Percentiles rank a stretch among this genome's conserved stretches.
phyloP scores from a whole-genome alignment of 805 yeast species.

The Blastobotrys mokoenaii region DNA sequence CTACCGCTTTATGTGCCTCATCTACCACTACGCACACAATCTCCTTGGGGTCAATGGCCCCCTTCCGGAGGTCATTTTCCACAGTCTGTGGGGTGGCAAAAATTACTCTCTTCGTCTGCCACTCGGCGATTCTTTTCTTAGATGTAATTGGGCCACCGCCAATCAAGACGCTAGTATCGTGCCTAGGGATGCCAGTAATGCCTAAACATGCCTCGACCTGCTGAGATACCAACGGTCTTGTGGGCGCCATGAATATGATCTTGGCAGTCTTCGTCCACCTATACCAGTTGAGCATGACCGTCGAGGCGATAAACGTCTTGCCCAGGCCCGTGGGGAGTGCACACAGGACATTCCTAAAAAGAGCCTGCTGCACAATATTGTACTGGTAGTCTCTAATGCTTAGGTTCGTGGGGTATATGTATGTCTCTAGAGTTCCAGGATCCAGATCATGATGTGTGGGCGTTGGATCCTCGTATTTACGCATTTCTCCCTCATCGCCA shows the following conservation, averaged over 20 bases:
- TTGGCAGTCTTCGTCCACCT: constrained; percentile 79
- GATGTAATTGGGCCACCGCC: constrained; percentile 33
- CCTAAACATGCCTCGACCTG: constrained; percentile 90
- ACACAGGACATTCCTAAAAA: constrained; percentile 68
- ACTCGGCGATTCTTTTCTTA: constrained; percentile 65
- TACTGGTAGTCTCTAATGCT: constrained; percentile 84
- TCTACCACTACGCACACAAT: constrained; percentile 77
- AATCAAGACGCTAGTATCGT: constrained; percentile 70
- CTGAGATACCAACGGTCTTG: constrained; percentile 92
- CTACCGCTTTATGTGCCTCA: constrained; percentile 93
- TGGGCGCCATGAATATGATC: constrained; percentile 92
- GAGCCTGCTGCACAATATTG: constrained; percentile 64
- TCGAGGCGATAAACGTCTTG: constrained; percentile 90
- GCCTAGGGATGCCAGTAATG: constrained; percentile 71
- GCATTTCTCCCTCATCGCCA: too few species aligned
- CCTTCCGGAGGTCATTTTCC: constrained; percentile 75
- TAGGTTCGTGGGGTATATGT: constrained; percentile 78
- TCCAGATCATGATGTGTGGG: constrained; percentile 38
- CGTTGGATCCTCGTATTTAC: too few species aligned
- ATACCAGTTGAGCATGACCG: constrained; percentile 82
- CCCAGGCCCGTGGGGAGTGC: constrained; percentile 98
- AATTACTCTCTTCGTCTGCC: constrained; percentile 71
- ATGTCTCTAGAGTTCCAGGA: constrained; percentile 34
- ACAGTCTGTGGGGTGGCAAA: constrained; percentile 96
- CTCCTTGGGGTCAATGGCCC: constrained; percentile 65